These are phyloP conservation scores for Talaromyces piceae DNA, from an alignment of 2,329 filamentous ascomycete species.

Conservation along the genomic window DNA sequence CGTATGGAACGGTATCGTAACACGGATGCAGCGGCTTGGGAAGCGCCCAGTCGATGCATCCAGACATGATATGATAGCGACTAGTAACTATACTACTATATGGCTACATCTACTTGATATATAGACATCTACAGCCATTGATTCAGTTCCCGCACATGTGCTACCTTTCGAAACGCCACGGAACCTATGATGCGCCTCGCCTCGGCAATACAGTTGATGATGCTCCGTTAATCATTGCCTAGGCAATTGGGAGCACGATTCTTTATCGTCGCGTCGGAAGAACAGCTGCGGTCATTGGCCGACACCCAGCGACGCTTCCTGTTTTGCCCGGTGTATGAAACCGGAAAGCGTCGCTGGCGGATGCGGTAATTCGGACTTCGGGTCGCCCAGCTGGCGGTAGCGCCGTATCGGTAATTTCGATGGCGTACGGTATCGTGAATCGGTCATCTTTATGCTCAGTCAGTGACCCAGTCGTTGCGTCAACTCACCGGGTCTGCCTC, in stretches of 20 bases:
- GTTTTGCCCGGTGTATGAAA: constrained; percentile 39
- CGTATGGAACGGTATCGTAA: not conserved
- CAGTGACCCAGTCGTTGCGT: constrained; percentile 24
- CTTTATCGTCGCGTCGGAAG: not conserved
- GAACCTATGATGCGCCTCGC: not conserved
- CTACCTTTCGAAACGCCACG: not conserved
- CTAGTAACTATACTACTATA: not conserved
- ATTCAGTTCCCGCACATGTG: too few relatives aligned
- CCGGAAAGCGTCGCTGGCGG: constrained; percentile 25
- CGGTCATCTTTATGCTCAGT: too few relatives aligned
- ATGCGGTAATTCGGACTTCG: constrained; percentile 1
- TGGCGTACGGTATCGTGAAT: constrained; percentile 6
- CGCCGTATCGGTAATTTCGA: not conserved
- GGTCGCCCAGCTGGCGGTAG: not conserved
- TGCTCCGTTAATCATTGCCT: not conserved
- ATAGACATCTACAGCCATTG: not conserved
- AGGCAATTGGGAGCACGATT: not conserved
- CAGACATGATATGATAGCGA: not conserved
- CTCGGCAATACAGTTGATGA: not conserved
- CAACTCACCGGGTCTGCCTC: constrained; percentile 27
- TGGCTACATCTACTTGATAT: not conserved
- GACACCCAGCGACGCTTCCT: constrained; percentile 31
- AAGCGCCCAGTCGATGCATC: not conserved
- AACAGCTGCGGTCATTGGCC: constrained; percentile 18
- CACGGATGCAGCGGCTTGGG: not conserved